A percentile compares a stretch with the other conserved stretches of the same genome.
phyloP scores from a whole-genome alignment of 257 asterid genomes.

The Anisodus tanguticus region DNA sequence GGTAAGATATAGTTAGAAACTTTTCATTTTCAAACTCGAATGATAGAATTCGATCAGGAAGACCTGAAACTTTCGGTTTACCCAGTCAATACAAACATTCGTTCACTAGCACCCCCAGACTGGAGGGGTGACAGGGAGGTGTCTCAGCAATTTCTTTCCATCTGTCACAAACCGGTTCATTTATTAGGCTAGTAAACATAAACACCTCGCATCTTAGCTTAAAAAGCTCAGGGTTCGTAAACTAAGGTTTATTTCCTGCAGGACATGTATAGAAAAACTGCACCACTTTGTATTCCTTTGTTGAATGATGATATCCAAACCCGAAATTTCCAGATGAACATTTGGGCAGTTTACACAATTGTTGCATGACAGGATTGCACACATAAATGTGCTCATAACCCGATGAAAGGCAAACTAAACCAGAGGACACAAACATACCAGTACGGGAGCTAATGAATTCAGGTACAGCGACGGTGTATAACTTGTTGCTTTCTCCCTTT shows the following conservation, averaged over 20 bases:
- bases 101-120: not conserved
- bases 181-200: not conserved
- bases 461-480: not conserved
- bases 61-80: not conserved
- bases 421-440: not conserved
- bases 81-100: not conserved
- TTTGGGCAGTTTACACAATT: not conserved
- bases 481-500: not conserved
- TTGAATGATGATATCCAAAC: not conserved
- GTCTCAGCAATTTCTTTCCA: not conserved
- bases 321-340: not conserved
- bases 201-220: not conserved
- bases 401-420: not conserved
- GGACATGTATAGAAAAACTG: not conserved
- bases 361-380: not conserved
- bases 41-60: not conserved
- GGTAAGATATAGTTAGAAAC: not conserved
- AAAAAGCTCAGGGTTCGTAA: too few species aligned
- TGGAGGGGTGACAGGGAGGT: not conserved
- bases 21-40: slow-evolving; percentile 19
- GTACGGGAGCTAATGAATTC: not conserved
- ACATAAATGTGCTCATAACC: not conserved
- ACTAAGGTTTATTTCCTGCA: too few species aligned
- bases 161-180: not conserved
- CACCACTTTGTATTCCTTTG: not conserved